phyloP scores from a whole-genome alignment of 2,329 filamentous ascomycete genomes.

The Pezicula rhizophila region DNA sequence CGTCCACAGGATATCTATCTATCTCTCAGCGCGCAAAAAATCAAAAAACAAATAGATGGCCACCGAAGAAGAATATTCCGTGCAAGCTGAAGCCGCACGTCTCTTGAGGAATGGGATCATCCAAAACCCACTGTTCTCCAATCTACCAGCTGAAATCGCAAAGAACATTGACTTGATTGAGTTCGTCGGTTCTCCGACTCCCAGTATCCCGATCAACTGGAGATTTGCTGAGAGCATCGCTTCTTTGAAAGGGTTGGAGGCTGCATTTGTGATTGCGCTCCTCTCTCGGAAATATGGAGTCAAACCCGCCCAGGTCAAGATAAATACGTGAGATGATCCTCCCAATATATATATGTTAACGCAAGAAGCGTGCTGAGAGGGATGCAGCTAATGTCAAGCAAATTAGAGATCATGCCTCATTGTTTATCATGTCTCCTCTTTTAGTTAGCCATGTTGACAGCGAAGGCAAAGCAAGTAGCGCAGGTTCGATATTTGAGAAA shows the following conservation, averaged over 20 bases:
- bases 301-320: constrained; percentile 33
- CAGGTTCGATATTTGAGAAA: background rate
- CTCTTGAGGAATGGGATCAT: too few relatives aligned
- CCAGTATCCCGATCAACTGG: constrained; percentile 48
- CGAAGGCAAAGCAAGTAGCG: background rate
- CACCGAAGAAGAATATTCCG: too few relatives aligned
- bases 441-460: background rate
- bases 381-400: too few relatives aligned
- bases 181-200: constrained; percentile 36
- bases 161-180: constrained; percentile 28
- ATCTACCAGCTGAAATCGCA: constrained; percentile 29
- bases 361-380: too few relatives aligned
- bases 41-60: too few relatives aligned
- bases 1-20: too few relatives aligned
- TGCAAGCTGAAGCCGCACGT: too few relatives aligned
- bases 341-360: too few relatives aligned
- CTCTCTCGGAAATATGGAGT: constrained; percentile 37
- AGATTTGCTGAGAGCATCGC: constrained; percentile 46
- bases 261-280: constrained; percentile 37
- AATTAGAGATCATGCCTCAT: constrained; percentile 31
- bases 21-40: too few relatives aligned
- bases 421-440: constrained; percentile 20
- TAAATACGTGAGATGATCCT: too few relatives aligned
- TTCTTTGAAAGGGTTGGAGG: constrained; percentile 41
- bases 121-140: too few relatives aligned